Conservation (phyloP, 768 basidiomycete species). For the Tylopilus intermedius region DNA sequence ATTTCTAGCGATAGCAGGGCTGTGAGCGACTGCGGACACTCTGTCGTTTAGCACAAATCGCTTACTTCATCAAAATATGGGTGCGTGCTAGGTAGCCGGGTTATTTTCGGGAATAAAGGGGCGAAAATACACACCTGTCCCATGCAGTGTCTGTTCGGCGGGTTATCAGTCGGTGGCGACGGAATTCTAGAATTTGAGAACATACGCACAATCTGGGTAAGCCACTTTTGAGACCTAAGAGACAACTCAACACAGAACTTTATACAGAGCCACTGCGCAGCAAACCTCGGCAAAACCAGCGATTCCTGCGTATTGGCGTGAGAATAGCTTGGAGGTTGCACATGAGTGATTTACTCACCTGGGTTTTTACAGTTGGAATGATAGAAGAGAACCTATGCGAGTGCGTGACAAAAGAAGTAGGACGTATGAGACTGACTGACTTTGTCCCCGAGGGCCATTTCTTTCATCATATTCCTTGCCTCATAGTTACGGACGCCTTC, state of each 20-base stretch:
- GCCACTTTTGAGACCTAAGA: conserved; percentile 71
- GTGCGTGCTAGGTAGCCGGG: conserved; percentile 43
- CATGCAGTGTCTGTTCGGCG: conserved; percentile 72
- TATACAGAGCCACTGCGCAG: neutral
- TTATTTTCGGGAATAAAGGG: conserved; percentile 2
- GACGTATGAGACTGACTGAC: conserved; percentile 32
- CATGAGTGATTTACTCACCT: conserved; percentile 39
- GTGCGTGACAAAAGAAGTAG: neutral
- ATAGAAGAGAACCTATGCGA: conserved; percentile 71
- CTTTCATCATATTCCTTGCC: conserved; percentile 78
- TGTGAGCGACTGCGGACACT: neutral
- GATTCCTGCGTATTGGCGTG: conserved; percentile 45
- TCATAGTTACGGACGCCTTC: conserved; percentile 86
- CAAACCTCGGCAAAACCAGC: conserved; percentile 79
- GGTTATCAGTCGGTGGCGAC: conserved; percentile 5
- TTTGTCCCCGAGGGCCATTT: conserved; percentile 73
- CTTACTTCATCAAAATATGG: conserved; percentile 77
- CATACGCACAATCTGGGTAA: conserved; percentile 83
- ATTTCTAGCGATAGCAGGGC: conserved; percentile 50
- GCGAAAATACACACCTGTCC: conserved; percentile 57
- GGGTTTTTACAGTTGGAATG: conserved; percentile 84
- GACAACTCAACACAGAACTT: conserved; percentile 3
- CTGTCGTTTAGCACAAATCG: neutral
- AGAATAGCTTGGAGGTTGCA: neutral
- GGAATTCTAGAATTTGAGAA: conserved; percentile 1